phyloP scores from a whole-genome alignment of 2,329 filamentous ascomycete species.

The Harringtonia aguacate region DNA sequence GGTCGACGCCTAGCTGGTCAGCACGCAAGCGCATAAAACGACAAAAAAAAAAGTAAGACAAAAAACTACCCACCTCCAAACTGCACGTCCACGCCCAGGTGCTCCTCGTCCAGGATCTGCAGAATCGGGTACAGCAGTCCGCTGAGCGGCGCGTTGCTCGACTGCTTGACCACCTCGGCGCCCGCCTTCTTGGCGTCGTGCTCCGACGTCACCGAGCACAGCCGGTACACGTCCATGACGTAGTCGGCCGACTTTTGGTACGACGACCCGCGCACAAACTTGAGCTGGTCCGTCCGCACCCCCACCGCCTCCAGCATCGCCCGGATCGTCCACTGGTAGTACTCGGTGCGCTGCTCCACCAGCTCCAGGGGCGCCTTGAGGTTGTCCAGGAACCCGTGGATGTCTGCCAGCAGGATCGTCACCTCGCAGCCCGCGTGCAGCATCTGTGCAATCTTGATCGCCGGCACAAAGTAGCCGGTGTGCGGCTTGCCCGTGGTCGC shows the following conservation, averaged over 20 bases:
- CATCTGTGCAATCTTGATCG: conserved; percentile 83
- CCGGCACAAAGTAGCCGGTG: conserved; percentile 79
- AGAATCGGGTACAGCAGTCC: conserved; percentile 77
- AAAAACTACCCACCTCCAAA: too few relatives aligned
- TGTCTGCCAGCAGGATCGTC: conserved; percentile 64
- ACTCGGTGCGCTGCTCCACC: conserved; percentile 69
- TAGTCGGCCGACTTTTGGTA: conserved; percentile 70
- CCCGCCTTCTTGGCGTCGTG: conserved; percentile 84
- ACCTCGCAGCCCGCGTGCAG: conserved; percentile 76
- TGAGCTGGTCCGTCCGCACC: conserved; percentile 66
- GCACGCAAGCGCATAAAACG: not conserved
- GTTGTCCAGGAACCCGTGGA: conserved; percentile 70
- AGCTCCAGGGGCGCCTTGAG: conserved; percentile 83
- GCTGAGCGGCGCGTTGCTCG: conserved; percentile 60
- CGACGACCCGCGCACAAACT: conserved; percentile 73
- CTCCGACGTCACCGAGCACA: conserved; percentile 60
- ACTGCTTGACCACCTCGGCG: conserved; percentile 90
- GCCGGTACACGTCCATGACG: conserved; percentile 77
- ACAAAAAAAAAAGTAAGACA: conserved; percentile 18
- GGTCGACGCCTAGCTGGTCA: conserved; percentile 43
- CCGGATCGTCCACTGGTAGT: conserved; percentile 71
- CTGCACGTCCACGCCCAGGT: conserved; percentile 79
- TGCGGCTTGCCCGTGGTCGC: conserved; percentile 83
- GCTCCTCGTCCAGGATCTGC: conserved; percentile 84
- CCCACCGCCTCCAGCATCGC: conserved; percentile 66